Percentiles rank a stretch among this genome's conserved stretches.
phyloP scores from a whole-genome alignment of 139 green algal species.

The Micractinium sp. region DNA sequence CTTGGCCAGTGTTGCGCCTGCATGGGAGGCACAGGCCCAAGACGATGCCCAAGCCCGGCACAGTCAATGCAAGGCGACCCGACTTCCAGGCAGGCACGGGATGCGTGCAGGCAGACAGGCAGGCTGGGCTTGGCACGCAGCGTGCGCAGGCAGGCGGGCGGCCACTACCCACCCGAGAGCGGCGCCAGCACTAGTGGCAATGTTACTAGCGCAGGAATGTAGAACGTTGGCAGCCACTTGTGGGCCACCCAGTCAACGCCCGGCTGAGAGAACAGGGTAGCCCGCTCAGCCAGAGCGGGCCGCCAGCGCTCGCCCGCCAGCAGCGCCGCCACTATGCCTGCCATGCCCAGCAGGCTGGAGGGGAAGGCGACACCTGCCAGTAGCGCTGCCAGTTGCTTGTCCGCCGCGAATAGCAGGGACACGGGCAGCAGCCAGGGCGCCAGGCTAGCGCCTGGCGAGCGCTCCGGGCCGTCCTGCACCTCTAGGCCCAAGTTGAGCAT shows the following conservation, averaged over 20 bases:
- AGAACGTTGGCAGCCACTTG: slow-evolving; percentile 91
- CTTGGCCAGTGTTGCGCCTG: slow-evolving; percentile 55
- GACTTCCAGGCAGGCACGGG: no score
- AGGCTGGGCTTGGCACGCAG: no score
- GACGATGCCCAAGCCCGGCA: no score
- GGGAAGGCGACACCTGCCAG: slow-evolving; percentile 7
- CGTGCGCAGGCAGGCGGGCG: no score
- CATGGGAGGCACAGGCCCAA: not conserved
- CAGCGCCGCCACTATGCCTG: slow-evolving; percentile 10
- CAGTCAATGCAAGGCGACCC: no score
- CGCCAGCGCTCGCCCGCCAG: not conserved
- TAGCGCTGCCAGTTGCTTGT: not conserved
- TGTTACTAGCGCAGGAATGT: slow-evolving; percentile 85
- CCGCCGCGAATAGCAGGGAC: not conserved
- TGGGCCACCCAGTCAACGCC: slow-evolving; percentile 79
- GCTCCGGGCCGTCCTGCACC: not conserved
- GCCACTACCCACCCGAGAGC: slow-evolving; percentile 57
- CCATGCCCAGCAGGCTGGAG: slow-evolving; percentile 15
- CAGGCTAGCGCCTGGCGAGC: no score
- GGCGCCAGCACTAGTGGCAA: slow-evolving; percentile 76
- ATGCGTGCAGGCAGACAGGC: no score
- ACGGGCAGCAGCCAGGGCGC: not conserved
- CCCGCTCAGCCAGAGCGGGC: not conserved
- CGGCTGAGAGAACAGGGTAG: slow-evolving; percentile 41
- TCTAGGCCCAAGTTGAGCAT: not conserved